These are phyloP conservation scores for Coemansia sp. DNA, from an alignment of 192 early-diverging fungal genomes.

Conservation along the genomic window DNA sequence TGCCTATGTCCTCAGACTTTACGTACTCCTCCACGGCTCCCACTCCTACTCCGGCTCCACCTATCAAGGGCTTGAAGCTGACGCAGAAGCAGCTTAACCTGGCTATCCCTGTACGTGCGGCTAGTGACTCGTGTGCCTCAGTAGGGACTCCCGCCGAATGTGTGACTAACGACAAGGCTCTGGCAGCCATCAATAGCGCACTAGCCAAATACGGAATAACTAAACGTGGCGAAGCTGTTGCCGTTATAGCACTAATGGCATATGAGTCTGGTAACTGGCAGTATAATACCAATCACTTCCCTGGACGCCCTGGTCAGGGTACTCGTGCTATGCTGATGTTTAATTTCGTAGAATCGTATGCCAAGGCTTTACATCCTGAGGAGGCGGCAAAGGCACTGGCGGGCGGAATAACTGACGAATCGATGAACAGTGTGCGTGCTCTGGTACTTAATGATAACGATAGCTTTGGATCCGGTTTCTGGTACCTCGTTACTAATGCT, in stretches of 20 bases:
- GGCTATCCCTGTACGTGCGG: conserved; percentile 18
- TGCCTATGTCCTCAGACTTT: conserved; percentile 1
- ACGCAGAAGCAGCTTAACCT: conserved; percentile 26
- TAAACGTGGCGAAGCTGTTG: conserved; percentile 28
- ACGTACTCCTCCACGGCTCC: conserved; percentile 6
- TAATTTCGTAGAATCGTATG: conserved; percentile 38
- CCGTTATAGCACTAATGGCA: conserved; percentile 46
- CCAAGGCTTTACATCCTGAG: conserved; percentile 24
- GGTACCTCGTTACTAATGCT: conserved; percentile 33
- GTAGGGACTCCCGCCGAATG: conserved; percentile 26
- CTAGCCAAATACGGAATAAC: conserved; percentile 40
- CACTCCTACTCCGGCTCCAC: not conserved
- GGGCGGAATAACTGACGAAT: conserved; percentile 4
- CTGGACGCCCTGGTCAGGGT: conserved; percentile 47
- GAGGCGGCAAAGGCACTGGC: conserved; percentile 4
- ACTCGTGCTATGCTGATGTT: conserved; percentile 53
- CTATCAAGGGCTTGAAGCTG: not conserved
- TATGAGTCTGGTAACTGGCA: conserved; percentile 45
- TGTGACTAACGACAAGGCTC: conserved; percentile 27
- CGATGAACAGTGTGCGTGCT: conserved; percentile 35
- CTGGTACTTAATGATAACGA: conserved; percentile 46
- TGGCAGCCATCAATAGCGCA: conserved; percentile 32
- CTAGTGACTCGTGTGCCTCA: conserved; percentile 11
- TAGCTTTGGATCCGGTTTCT: conserved; percentile 52
- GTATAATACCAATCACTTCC: conserved; percentile 52